These are phyloP conservation scores for Trichoderma breve DNA, from an alignment of 2,329 filamentous ascomycete species.

Conservation along the genomic window DNA sequence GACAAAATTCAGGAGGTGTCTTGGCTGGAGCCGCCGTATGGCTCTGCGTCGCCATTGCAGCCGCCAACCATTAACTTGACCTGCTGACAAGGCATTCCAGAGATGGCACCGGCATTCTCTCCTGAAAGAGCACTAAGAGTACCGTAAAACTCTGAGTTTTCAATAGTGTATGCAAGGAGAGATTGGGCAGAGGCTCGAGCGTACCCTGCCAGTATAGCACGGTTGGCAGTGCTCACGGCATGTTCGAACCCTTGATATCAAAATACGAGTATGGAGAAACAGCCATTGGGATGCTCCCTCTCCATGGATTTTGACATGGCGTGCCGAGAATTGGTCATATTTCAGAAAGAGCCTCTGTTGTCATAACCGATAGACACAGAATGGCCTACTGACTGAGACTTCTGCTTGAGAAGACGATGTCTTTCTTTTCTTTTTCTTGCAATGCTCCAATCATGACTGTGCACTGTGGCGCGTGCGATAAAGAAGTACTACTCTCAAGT, in stretches of 20 bases:
- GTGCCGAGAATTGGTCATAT: not conserved
- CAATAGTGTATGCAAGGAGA: constrained; percentile 16
- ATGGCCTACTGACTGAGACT: not conserved
- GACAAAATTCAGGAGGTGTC: not conserved
- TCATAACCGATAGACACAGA: not conserved
- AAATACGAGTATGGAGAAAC: not conserved
- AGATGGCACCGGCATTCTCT: not conserved
- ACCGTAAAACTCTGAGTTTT: not conserved
- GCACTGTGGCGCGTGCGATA: not conserved
- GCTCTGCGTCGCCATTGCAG: not conserved
- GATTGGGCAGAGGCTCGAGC: not conserved
- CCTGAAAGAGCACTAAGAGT: not conserved
- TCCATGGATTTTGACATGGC: not conserved
- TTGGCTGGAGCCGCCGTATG: not conserved
- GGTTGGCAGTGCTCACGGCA: not conserved
- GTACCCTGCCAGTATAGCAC: not conserved
- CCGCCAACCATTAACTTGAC: not conserved
- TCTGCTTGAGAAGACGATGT: not conserved
- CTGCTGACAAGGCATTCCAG: not conserved
- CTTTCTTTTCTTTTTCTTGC: not conserved
- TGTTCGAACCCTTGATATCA: not conserved
- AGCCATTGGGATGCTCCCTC: not conserved
- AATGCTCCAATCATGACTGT: not conserved
- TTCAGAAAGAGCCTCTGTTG: not conserved
- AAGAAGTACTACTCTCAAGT: not conserved